Base-by-base conservation (phyloP, 257 asterid species). In the Ophiorrhiza pumila region DNA sequence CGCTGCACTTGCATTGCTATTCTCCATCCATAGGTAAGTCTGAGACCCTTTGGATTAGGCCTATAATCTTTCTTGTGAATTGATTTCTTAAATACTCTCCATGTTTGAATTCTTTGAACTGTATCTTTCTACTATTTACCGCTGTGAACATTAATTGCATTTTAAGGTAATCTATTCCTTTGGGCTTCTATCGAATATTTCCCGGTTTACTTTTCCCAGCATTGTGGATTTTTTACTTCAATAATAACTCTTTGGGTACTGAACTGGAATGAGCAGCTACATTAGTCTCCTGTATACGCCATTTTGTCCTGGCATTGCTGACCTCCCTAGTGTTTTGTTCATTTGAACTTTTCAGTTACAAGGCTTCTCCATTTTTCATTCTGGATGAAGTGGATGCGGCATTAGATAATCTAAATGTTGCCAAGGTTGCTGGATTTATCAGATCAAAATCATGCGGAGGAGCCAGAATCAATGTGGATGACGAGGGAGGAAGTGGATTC, bases 321-420 rank as follows among this genome's bases (percentile, higher is more conserved):
- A 35, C 29, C 55, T 68, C 52, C 67, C 47, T 18, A 61, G 29
- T n/a, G n/a, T n/a, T 41, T 58, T 61, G 22, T 58, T 68, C 74
- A 29, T 69, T 61, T 63, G 60, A 53, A 59, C n/a, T 78, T 76
- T 83, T 71, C 98, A 95, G 99, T 83, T 95, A 88, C 82, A 89
- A 81, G 87, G 98, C 99, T 15, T 95, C 99, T 11, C 99, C 99
- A 17, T 95, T 95, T 83, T 92, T 90, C 71, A 95, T 95, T 82
- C 76, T 95, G 87, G 99, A 95, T 52, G 99, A 95, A 90, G 99
- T 95, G 79, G 99, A 95, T 80, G 99, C 99, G 71, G 99, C 99
- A 23, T 75, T 95, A 74, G 99, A 95, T 68, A 95, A 92, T 80
- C 73, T 92, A 65, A 95, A 95, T 74, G 99, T 95, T 13, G 98